phyloP scores from a whole-genome alignment of 345 rosid genomes.

The Balakata baccata region DNA sequence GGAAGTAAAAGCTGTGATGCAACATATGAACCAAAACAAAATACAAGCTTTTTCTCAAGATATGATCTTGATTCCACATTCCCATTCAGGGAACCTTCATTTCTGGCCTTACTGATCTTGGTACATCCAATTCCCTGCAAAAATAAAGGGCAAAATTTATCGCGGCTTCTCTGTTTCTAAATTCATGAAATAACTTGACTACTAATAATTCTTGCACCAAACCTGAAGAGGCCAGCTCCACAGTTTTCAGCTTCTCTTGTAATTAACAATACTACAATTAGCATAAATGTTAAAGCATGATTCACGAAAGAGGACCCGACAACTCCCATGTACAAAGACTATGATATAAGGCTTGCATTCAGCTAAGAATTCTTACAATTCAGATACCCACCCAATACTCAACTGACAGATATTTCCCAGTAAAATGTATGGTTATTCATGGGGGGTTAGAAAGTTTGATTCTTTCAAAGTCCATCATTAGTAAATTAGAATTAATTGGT shows the following conservation, averaged over 20 bases:
- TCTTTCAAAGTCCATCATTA: background rate
- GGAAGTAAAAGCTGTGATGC: slow-evolving; percentile 89
- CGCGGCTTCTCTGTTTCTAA: slow-evolving; percentile 3
- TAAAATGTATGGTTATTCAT: background rate
- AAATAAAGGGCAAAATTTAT: background rate
- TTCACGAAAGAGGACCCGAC: background rate
- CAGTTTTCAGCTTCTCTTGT: slow-evolving; percentile 11
- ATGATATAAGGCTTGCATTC: background rate
- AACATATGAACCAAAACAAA: slow-evolving; percentile 84
- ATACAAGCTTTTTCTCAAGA: slow-evolving; percentile 94
- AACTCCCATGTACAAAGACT: background rate
- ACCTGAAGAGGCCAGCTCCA: background rate
- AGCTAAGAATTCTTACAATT: background rate
- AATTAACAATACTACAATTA: background rate
- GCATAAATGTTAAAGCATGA: background rate
- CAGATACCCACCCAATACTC: background rate
- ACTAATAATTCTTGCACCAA: background rate
- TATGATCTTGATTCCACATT: slow-evolving; percentile 82
- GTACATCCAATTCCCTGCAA: slow-evolving; percentile 88
- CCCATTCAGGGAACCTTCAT: slow-evolving; percentile 60
- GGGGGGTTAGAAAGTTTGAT: background rate
- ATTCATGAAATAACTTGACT: slow-evolving; percentile 6
- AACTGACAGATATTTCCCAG: slow-evolving; percentile 2
- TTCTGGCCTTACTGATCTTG: slow-evolving; percentile 68
- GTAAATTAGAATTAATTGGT: background rate